Evolutionary conservation across 495 filamentous ascomycete genomes (phyloP).

Genomic region (Copromyces sp.): DNA sequence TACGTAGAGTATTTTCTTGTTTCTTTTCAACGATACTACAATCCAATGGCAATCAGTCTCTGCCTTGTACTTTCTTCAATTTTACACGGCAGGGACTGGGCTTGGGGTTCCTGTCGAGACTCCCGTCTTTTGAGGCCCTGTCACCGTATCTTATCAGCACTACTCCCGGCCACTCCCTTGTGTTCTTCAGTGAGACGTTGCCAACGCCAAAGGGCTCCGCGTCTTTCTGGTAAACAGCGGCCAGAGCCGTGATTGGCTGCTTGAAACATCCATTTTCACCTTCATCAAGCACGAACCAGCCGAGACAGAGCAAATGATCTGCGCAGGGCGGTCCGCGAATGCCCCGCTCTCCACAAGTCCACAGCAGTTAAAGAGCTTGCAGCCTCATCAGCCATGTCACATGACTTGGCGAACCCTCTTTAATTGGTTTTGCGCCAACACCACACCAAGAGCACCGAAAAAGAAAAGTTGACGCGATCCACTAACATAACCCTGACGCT

Average conservation of each 20-base stretch:
- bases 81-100: not conserved
- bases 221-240: not conserved
- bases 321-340: not conserved
- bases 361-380: not conserved
- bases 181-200: not conserved
- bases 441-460: not conserved
- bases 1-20: not conserved
- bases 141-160: not conserved
- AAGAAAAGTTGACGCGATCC: not conserved
- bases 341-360: not conserved
- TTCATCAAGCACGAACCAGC: not conserved
- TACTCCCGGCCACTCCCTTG: not conserved
- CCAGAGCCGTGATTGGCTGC: not conserved
- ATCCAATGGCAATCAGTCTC: not conserved
- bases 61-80: not conserved
- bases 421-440: slow-evolving; percentile 13
- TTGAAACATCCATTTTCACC: not conserved
- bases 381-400: slow-evolving; percentile 2
- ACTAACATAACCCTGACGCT: not conserved
- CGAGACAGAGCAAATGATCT: not conserved
- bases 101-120: not conserved
- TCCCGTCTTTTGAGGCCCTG: not conserved
- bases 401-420: slow-evolving; percentile 17
- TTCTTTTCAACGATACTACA: not conserved
- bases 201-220: not conserved